Percentiles rank a stretch among this genome's conserved stretches.
These are phyloP conservation scores for Fusarium sp. DNA, from an alignment of 2,329 filamentous ascomycete species.

Conservation along the genomic window DNA sequence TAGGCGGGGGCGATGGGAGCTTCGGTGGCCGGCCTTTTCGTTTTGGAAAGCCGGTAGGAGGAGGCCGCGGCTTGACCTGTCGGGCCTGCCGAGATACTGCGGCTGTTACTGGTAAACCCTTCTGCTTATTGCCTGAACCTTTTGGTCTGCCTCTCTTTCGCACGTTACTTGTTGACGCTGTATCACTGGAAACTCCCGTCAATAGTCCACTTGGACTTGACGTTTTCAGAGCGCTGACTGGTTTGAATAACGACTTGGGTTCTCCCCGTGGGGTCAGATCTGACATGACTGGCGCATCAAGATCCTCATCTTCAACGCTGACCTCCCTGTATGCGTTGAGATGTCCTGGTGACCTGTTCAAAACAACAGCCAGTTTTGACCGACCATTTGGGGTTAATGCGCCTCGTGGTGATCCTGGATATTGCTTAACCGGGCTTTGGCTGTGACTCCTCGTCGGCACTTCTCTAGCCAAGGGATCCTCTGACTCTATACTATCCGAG, in stretches of 20 bases:
- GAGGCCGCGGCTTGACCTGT: slow-evolving; percentile 50
- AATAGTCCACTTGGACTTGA: slow-evolving; percentile 12
- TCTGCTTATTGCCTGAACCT: slow-evolving; percentile 58
- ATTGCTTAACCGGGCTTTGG: slow-evolving; percentile 22
- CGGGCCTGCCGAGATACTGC: slow-evolving; percentile 44
- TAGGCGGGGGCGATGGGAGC: slow-evolving; percentile 55
- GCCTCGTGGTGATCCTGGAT: slow-evolving; percentile 4
- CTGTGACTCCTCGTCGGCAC: slow-evolving; percentile 23
- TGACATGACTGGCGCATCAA: slow-evolving; percentile 34
- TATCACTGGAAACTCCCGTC: slow-evolving; percentile 16
- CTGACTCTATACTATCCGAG: slow-evolving; percentile 34
- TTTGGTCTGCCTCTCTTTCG: slow-evolving; percentile 62
- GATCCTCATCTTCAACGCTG: slow-evolving; percentile 14
- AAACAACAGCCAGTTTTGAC: slow-evolving; percentile 40
- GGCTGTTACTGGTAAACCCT: slow-evolving; percentile 39
- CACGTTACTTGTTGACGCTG: slow-evolving; percentile 10
- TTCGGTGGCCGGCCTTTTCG: slow-evolving; percentile 61
- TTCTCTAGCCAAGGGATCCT: slow-evolving; percentile 40
- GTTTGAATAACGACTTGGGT: slow-evolving; percentile 20
- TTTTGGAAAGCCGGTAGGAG: slow-evolving; percentile 51
- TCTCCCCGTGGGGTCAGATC: slow-evolving; percentile 40
- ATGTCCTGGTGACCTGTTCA: slow-evolving; percentile 34
- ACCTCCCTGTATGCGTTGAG: slow-evolving; percentile 10
- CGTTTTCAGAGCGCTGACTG: slow-evolving; percentile 1
- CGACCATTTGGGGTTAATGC: slow-evolving; percentile 1